Evolutionary conservation across 1,284 basidiomycete genomes (phyloP).

Genomic region (Hymenochaete sp.): DNA sequence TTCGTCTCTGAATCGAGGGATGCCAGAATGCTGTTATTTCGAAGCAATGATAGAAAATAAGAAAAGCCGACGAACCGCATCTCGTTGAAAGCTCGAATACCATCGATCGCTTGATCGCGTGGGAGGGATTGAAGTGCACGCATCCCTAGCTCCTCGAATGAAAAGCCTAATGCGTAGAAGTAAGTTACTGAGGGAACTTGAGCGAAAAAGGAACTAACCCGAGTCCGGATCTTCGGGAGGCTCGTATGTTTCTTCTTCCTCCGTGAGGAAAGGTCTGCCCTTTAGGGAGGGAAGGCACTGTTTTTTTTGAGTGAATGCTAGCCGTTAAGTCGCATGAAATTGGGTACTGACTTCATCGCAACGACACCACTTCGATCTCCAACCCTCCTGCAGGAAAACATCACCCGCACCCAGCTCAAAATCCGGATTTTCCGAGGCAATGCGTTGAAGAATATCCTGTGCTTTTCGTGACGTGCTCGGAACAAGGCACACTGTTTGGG

Average conservation of each 20-base stretch:
- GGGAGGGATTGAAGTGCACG: conserved; percentile 62
- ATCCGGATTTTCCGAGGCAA: conserved; percentile 4
- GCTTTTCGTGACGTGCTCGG: conserved; percentile 11
- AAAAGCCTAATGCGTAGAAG: conserved; percentile 29
- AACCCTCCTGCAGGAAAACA: conserved; percentile 62
- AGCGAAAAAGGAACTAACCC: conserved; percentile 31
- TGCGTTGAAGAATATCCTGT: conserved; percentile 13
- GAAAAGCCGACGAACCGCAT: conserved; percentile 50
- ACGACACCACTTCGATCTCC: conserved; percentile 65
- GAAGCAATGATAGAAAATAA: conserved; percentile 7
- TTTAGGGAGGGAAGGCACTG: conserved; percentile 51
- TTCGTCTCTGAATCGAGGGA: conserved; percentile 43
- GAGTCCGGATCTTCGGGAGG: conserved; percentile 77
- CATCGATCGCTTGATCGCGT: conserved; percentile 67
- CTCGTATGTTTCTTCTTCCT: conserved; percentile 74
- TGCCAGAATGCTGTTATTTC: conserved; percentile 6
- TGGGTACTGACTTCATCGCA: conserved; percentile 43
- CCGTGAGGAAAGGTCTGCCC: conserved; percentile 48
- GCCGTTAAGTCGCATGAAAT: neutral
- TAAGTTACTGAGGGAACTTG: neutral
- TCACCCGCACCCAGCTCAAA: conserved; percentile 45
- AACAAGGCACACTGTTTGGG: conserved; percentile 9
- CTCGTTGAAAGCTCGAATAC: conserved; percentile 69
- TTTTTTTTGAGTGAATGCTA: neutral
- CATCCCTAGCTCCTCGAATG: conserved; percentile 71